Evolutionary conservation across 2,329 filamentous ascomycete genomes (phyloP).

Genomic region (Penicillium griseofulvum): DNA sequence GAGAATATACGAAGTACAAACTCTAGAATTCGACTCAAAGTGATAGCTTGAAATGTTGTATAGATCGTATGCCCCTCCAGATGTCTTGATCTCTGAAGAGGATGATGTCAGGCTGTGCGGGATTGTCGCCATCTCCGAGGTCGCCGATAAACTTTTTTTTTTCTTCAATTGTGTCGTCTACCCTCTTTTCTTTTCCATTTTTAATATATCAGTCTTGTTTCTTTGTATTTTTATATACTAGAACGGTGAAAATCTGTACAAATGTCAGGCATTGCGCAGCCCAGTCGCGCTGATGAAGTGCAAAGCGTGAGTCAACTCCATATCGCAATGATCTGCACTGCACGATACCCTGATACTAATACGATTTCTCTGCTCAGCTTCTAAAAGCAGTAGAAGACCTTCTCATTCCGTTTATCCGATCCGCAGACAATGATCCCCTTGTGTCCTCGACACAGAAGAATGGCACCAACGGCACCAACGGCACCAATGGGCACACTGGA

Average conservation of each 20-base stretch:
- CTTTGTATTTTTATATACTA: not conserved
- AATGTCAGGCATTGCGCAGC: slow-evolving; percentile 25
- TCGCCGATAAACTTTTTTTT: slow-evolving; percentile 18
- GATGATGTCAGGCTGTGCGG: slow-evolving; percentile 25
- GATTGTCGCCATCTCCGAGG: slow-evolving; percentile 23
- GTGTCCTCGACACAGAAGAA: slow-evolving; percentile 13
- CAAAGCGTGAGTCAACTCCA: slow-evolving; percentile 36
- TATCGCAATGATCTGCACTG: slow-evolving; percentile 1
- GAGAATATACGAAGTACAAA: not conserved
- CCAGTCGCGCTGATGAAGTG: slow-evolving; percentile 42
- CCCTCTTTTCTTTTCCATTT: not conserved
- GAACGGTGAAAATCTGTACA: not conserved
- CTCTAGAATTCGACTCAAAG: not conserved
- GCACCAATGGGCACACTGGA: slow-evolving; percentile 53
- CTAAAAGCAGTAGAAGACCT: slow-evolving; percentile 43
- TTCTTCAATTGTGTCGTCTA: not conserved
- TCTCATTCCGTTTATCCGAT: slow-evolving; percentile 45
- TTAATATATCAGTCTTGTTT: not conserved
- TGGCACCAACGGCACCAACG: slow-evolving; percentile 13
- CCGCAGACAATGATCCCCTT: slow-evolving; percentile 38
- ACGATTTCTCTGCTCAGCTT: slow-evolving; percentile 26
- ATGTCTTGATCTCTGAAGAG: too few relatives aligned
- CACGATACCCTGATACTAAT: not conserved
- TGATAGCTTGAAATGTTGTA: not conserved
- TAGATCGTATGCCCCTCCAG: not conserved